Base-by-base conservation (phyloP, 2,329 filamentous ascomycete genomes). In the Penicillium sp. region DNA sequence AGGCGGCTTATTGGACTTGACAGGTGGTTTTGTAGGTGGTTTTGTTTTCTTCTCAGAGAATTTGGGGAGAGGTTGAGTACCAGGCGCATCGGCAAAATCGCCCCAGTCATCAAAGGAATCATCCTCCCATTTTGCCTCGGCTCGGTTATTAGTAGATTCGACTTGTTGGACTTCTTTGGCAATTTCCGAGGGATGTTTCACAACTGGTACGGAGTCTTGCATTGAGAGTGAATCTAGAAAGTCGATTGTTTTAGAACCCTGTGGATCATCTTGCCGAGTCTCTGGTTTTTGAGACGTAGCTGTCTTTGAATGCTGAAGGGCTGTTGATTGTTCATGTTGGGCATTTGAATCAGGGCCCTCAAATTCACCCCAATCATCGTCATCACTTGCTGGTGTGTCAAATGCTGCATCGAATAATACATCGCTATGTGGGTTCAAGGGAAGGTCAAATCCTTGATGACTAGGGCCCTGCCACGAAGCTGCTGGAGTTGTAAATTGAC, bases 321-420 rank as follows among this genome's bases (percentile, higher is more conserved):
- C 5, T 20, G 20, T 46, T 35, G 38, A 14, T 18, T 20, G 47
- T 9, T 32, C n/a, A 44, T 63, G 51, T n/a, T 43, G 47, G n/a
- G 58, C 31, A n/a, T 58, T 52, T 37, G 61, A 39, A 29, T 69
- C 68, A 38, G 74, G 72, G 13, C 66, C 62, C 57, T 77, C 75
- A 53, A 79, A 79, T 42, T 78, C 76, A n/a, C 76, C 77, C 76
- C 76, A 79, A 10, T 75, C 74, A 46, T 78, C 76, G 34, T 75
- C 72, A 32, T 70, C 66, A 40, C 63, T 62, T 13, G 63, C 60
- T 31, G 57, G 55, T 37, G 48, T 50, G 44, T 75, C 73, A 8
- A 67, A 59, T 32, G 69, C 60, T 35, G 82, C 86, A 70, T 90
- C 87, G 68, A 90, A 90, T 3, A 90, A 74, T 4, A 90, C 81